Evolutionary conservation across 495 filamentous ascomycete species (phyloP), one percentile per base, ranked within the genome.

Genomic region (Podospora sp.): DNA sequence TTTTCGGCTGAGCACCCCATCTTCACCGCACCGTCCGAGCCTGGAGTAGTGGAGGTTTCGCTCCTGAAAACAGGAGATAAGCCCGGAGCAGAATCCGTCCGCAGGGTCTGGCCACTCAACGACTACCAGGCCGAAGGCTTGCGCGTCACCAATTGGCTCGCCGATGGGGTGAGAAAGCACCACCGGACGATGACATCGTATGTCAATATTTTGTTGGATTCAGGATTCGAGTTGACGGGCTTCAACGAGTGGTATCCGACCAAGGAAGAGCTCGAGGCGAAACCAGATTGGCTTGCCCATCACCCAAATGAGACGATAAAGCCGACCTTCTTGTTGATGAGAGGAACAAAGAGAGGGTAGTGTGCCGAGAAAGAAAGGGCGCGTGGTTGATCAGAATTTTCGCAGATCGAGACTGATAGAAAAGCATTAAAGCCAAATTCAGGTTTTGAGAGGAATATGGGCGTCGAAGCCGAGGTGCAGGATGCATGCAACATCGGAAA

Each of bases 1-100:
- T 80, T 77, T 58, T 77, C 75, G 0, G 65, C 79, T 18, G 78
- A 80, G 60, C 80, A 82, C 60, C 77, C 78, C 9, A 73, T 80
- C 51, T 76, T 71, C 52, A 77, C 78, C 58, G 76, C 78, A 12
- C 78, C 79, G 29, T 67, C 68, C 0, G 70, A 62, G 14, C 73
- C 69, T 9, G 60, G 58, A 16, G 68, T 76, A 6, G 52, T 67
- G 9, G 59, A 67, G 65, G 55, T 67, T 18, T 33, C 53, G 8
- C 24, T 46, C 14, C 24, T 33, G 25, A 26, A 26, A 24, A 5
- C 56, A 26, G 53, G 74, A 7, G 27, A 68, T 18, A 71, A 78
- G 29, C 29, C 29, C 29, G 29, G 29, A 52, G 40, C 65, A 33
- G 68, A 71, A 22, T 68, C 63, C 16, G 69, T 62, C 0, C 46